Evolutionary conservation across 2,329 filamentous ascomycete species (phyloP), one percentile per base, ranked within the genome.

Genomic region (Arthrobotrys pseudoclavata): DNA sequence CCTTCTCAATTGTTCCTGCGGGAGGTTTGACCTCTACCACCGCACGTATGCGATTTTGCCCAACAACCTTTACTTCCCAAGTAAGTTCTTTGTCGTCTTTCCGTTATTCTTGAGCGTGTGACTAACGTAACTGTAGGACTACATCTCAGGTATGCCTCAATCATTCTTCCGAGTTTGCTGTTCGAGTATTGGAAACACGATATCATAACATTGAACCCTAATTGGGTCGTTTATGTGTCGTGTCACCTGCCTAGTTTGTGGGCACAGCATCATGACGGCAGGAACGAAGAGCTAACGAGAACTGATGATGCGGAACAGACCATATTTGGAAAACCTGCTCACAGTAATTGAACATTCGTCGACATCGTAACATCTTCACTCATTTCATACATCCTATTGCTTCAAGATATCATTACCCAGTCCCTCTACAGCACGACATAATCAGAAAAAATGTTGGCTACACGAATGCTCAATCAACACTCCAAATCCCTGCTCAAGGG

Each of bases 11-110:
- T 60, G 42, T 57, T 45, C 63, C 66, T 55, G 72, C 66, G 72
- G 72, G 72, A 69, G 72, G 72, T 81, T 72, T 79, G 70, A 48
- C 66, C 72, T 76, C 72, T 64, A 66, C 72, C 78, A 79, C 87
- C 87, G 91, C 90, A 88, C 90, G 91, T 91, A 94, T 94, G 91
- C 91, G 90, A 91, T 91, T 91, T 87, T 90, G 91, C 88, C 88
- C 89, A 86, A 93, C 92, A 85, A 88, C 91, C 85, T 94, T 93
- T 87, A 94, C 92, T 86, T 94, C 91, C 86, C 92, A 94, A 90
- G 91, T 93, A 91, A 79, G 87, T 85, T 62, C 77, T 81, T 77
- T 26, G 31, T 40, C 72, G 76, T 67, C 47, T 15, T 71, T 29
- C 69, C 40, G 40, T 72, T 62, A 63, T 79, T 79, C 70, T 75